These are phyloP conservation scores for Xylariomycetidae sp. DNA, from an alignment of 2,329 filamentous ascomycete species.

Conservation along the genomic window DNA sequence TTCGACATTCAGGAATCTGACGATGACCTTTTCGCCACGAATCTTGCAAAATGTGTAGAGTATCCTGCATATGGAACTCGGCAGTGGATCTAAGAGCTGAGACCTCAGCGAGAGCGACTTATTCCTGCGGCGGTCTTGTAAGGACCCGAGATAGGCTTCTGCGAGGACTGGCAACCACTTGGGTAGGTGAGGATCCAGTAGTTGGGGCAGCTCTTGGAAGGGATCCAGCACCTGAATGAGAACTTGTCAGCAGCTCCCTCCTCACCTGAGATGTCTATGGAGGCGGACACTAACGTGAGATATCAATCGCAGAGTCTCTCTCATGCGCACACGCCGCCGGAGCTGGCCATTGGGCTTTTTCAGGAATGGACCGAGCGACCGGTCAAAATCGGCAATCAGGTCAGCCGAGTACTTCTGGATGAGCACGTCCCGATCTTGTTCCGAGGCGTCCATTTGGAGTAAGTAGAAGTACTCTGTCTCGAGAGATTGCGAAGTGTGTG, in stretches of 20 bases:
- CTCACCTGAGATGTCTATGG: not conserved
- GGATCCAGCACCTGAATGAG: slow-evolving; percentile 62
- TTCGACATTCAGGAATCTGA: slow-evolving; percentile 87
- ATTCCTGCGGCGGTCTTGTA: slow-evolving; percentile 42
- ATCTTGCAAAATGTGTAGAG: slow-evolving; percentile 94
- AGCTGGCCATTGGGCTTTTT: slow-evolving; percentile 46
- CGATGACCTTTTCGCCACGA: slow-evolving; percentile 86
- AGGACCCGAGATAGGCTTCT: slow-evolving; percentile 67
- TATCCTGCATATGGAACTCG: slow-evolving; percentile 70
- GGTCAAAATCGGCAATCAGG: slow-evolving; percentile 54
- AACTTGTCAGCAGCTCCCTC: not conserved
- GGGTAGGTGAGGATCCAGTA: slow-evolving; percentile 80
- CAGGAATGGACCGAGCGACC: slow-evolving; percentile 47
- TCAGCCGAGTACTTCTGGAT: slow-evolving; percentile 57
- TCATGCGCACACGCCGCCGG: slow-evolving; percentile 44
- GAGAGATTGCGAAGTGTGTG: too few species aligned
- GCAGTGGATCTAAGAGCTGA: slow-evolving; percentile 49
- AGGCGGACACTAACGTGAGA: slow-evolving; percentile 36
- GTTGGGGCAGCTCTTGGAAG: slow-evolving; percentile 92
- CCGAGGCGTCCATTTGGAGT: slow-evolving; percentile 52
- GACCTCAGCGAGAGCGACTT: slow-evolving; percentile 33
- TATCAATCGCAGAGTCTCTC: slow-evolving; percentile 45
- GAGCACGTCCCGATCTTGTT: slow-evolving; percentile 57
- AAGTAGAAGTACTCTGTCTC: too few species aligned
- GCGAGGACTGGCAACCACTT: slow-evolving; percentile 70